A percentile compares a stretch with the other conserved stretches of the same genome.
phyloP scores from a whole-genome alignment of 179 eudicot genomes.

The Patellifolia procumbens region DNA sequence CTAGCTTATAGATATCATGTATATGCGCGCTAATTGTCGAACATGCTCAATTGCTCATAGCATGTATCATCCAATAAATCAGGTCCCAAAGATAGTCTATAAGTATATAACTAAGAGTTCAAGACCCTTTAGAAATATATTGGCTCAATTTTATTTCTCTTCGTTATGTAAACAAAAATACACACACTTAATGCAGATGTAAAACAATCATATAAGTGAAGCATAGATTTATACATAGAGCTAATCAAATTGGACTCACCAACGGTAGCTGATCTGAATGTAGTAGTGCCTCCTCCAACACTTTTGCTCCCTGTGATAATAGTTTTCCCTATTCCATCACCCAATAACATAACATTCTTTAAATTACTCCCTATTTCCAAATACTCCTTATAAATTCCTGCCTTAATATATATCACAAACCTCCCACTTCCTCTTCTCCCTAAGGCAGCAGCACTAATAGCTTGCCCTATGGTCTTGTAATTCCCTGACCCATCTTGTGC shows the following conservation, averaged over 20 bases:
- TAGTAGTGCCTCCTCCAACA: constrained; percentile 53
- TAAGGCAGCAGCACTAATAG: constrained; percentile 41
- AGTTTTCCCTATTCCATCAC: constrained; percentile 56
- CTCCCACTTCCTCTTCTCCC: constrained; percentile 29
- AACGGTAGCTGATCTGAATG: constrained; percentile 50
- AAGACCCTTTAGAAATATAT: no score
- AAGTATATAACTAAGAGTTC: no score
- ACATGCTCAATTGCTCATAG: no score
- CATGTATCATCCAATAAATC: no score
- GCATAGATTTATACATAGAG: neutral
- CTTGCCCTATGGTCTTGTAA: constrained; percentile 39
- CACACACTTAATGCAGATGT: neutral
- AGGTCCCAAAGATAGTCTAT: no score
- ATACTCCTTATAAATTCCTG: constrained; percentile 44
- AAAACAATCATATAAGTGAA: neutral
- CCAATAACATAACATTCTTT: constrained; percentile 44
- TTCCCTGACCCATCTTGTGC: constrained; percentile 55
- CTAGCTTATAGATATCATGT: no score
- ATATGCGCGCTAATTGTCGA: no score
- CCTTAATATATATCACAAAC: constrained; percentile 43
- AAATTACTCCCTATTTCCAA: constrained; percentile 30
- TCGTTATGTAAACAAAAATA: no score
- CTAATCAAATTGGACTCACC: constrained; percentile 34
- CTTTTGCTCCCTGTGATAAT: constrained; percentile 52
- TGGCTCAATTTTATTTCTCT: neutral